Conservation (phyloP, 352 stramenopile species). For the Globisporangium camurandrum region DNA sequence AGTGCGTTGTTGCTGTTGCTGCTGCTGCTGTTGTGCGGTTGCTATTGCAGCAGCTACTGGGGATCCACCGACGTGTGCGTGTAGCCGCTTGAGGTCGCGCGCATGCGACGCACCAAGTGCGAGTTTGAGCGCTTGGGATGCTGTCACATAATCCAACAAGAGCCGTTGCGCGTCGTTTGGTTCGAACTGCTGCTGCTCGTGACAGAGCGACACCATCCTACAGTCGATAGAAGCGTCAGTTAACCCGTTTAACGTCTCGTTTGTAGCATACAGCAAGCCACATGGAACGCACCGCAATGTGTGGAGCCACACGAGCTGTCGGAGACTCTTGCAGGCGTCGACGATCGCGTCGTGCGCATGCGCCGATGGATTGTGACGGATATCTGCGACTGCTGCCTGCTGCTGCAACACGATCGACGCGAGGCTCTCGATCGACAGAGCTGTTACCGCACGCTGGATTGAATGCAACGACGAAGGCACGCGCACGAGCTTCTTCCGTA, state of each 20-base stretch:
- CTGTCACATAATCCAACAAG: slow-evolving; percentile 18
- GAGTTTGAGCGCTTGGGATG: slow-evolving; percentile 30
- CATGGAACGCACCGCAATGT: slow-evolving; percentile 34
- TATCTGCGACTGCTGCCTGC: slow-evolving; percentile 27
- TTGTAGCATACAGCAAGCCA: not conserved
- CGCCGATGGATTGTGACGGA: slow-evolving; percentile 38
- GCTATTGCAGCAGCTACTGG: no score
- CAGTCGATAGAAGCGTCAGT: not conserved
- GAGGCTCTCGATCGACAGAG: slow-evolving; percentile 32
- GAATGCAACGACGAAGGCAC: slow-evolving; percentile 18
- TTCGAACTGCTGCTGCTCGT: slow-evolving; percentile 2
- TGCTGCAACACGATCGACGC: slow-evolving; percentile 41
- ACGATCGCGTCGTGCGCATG: slow-evolving; percentile 35
- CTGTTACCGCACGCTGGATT: slow-evolving; percentile 18
- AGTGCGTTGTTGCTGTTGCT: no score
- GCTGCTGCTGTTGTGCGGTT: not conserved
- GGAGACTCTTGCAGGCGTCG: slow-evolving; percentile 47
- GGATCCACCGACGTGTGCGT: slow-evolving; percentile 3
- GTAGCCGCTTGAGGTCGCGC: slow-evolving; percentile 27
- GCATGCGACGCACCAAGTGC: slow-evolving; percentile 26
- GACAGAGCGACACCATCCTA: slow-evolving; percentile 17
- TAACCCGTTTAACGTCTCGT: not conserved
- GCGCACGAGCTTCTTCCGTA: slow-evolving; percentile 34
- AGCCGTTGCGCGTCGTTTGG: slow-evolving; percentile 8
- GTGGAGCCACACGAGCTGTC: slow-evolving; percentile 55